Conservation (phyloP, 2,329 filamentous ascomycete species). For the Diplocarpon rosae region DNA sequence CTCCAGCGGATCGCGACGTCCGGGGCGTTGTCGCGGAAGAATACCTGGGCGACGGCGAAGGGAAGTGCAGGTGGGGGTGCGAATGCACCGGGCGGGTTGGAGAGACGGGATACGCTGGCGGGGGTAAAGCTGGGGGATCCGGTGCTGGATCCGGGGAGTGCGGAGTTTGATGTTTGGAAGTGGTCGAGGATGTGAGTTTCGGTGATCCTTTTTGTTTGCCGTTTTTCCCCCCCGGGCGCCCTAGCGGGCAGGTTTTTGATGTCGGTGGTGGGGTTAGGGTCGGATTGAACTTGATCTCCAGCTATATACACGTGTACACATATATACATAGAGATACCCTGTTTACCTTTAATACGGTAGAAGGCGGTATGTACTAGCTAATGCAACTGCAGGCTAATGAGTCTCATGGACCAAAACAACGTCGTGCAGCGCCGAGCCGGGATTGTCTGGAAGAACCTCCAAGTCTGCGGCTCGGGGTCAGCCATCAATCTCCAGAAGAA, state of each 20-base stretch:
- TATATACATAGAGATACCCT: too few species aligned
- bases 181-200: slow-evolving; percentile 18
- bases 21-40: slow-evolving; percentile 8
- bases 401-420: slow-evolving; percentile 42
- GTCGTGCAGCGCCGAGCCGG: slow-evolving; percentile 43
- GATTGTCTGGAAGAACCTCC: slow-evolving; percentile 53
- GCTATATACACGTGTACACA: too few species aligned
- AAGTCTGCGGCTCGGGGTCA: slow-evolving; percentile 54
- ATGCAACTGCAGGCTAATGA: slow-evolving; percentile 18
- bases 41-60: slow-evolving; percentile 3
- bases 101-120: slow-evolving; percentile 23
- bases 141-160: slow-evolving; percentile 39
- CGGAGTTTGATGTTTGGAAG: slow-evolving; percentile 23
- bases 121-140: slow-evolving; percentile 35
- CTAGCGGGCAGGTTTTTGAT: too few species aligned
- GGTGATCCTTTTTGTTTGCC: background rate
- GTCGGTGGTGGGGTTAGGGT: too few species aligned
- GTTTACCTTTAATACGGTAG: too few species aligned
- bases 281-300: too few species aligned
- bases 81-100: slow-evolving; percentile 1
- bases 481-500: slow-evolving; percentile 60
- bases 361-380: too few species aligned
- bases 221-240: too few species aligned
- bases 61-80: too few species aligned
- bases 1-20: slow-evolving; percentile 21